Percentiles rank a stretch among this genome's conserved stretches.
Evolutionary conservation across 1,284 basidiomycete genomes (phyloP).

Genomic region (Rugosomyces carneus): DNA sequence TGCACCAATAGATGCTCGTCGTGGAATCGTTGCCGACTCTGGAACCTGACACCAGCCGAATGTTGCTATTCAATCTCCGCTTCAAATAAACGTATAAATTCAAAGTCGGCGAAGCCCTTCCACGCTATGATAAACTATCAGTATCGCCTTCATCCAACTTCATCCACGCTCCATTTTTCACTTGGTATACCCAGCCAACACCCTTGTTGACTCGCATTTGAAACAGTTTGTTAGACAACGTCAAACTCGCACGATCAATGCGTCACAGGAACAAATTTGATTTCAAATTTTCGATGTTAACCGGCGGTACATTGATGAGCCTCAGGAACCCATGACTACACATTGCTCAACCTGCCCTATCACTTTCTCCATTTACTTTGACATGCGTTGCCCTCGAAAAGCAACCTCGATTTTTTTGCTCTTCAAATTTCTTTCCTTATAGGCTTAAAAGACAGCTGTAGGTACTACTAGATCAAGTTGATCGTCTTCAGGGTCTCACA

Average conservation of each 20-base stretch:
- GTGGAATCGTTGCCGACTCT: conserved; percentile 10
- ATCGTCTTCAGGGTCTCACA: conserved; percentile 15
- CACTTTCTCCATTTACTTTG: too few relatives aligned
- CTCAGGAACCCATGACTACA: conserved; percentile 3
- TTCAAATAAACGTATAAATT: conserved; percentile 6
- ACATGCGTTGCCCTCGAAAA: too few relatives aligned
- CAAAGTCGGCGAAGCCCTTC: conserved; percentile 7
- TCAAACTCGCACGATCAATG: conserved; percentile 9
- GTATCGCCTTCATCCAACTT: conserved; percentile 10
- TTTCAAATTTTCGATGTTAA: conserved; percentile 8
- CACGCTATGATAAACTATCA: background rate
- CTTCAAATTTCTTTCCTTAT: too few relatives aligned
- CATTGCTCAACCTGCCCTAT: conserved; percentile 2
- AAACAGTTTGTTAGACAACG: background rate
- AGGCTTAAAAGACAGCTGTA: too few relatives aligned
- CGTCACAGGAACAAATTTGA: conserved; percentile 16
- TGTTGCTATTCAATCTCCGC: conserved; percentile 12
- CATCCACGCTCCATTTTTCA: background rate
- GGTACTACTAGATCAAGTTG: too few relatives aligned
- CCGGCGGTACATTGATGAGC: conserved; percentile 16
- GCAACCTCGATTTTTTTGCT: too few relatives aligned
- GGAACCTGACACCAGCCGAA: conserved; percentile 10
- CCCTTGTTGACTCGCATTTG: background rate
- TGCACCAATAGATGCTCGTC: conserved; percentile 1
- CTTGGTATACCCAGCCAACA: background rate